These are phyloP conservation scores for Trichoderma breve DNA, from an alignment of 2,329 filamentous ascomycete genomes.

Conservation along the genomic window DNA sequence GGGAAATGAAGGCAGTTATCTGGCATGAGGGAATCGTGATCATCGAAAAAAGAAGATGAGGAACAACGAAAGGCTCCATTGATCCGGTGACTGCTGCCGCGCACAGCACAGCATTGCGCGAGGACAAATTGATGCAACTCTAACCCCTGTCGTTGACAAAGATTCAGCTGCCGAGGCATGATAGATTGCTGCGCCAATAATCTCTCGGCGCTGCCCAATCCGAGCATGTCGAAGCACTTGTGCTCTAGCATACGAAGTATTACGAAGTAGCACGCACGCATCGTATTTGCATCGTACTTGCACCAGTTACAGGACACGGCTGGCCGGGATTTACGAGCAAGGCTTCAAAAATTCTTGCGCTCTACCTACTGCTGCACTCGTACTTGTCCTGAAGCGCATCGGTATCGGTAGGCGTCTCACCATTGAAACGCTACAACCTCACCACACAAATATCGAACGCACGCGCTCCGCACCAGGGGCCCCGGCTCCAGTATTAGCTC, in stretches of 20 bases:
- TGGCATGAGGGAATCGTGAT: background rate
- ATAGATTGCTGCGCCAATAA: background rate
- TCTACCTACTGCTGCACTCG: background rate
- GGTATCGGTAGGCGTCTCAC: constrained; percentile 18
- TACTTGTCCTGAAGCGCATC: background rate
- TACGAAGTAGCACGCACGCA: background rate
- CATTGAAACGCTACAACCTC: constrained; percentile 20
- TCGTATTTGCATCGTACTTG: background rate
- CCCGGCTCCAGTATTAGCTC: background rate
- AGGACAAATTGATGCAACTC: constrained; percentile 11
- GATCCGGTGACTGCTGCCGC: background rate
- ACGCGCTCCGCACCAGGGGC: constrained; percentile 8
- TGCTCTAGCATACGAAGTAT: background rate
- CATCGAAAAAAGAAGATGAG: background rate
- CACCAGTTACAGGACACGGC: background rate
- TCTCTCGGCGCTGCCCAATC: constrained; percentile 8
- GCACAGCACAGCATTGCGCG: background rate
- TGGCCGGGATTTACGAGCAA: background rate
- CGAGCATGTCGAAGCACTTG: background rate
- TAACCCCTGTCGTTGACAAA: constrained; percentile 2
- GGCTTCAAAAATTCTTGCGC: background rate
- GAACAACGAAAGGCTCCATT: background rate
- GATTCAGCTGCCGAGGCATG: constrained; percentile 11
- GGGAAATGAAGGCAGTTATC: background rate
- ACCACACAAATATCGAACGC: constrained; percentile 13